Conservation (phyloP, 495 filamentous ascomycete species). For the Lasiosphaeria miniovina region DNA sequence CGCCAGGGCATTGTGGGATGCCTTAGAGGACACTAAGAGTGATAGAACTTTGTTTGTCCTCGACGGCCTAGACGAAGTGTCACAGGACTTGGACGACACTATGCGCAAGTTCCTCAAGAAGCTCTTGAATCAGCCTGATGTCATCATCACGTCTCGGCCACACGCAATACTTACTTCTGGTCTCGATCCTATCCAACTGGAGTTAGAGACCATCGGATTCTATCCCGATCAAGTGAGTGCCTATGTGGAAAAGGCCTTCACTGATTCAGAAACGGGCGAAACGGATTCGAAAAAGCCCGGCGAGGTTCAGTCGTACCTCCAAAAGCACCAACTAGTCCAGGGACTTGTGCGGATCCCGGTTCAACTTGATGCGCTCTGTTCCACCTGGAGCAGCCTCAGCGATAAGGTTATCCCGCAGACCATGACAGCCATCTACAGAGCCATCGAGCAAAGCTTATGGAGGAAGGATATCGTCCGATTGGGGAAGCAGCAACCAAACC, state of each 20-base stretch:
- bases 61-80: conserved; percentile 44
- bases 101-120: conserved; percentile 28
- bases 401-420: conserved; percentile 22
- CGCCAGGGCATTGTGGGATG: conserved; percentile 18
- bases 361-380: conserved; percentile 48
- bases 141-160: conserved; percentile 41
- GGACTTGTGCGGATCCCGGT: conserved; percentile 45
- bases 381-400: conserved; percentile 32
- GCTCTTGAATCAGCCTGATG: conserved; percentile 36
- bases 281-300: conserved; percentile 13
- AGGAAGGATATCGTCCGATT: conserved; percentile 39
- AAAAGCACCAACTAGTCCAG: conserved; percentile 32
- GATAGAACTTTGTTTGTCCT: conserved; percentile 35
- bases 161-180: conserved; percentile 18
- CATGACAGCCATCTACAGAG: conserved; percentile 44
- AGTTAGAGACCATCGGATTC: conserved; percentile 37
- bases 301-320: conserved; percentile 35
- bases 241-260: conserved; percentile 25
- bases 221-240: conserved; percentile 32
- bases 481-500: conserved; percentile 28
- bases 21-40: conserved; percentile 9
- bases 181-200: conserved; percentile 18
- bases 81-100: conserved; percentile 20
- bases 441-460: conserved; percentile 38
- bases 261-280: conserved; percentile 16